Evolutionary conservation across 1,139 yeast genomes (phyloP).

Genomic region (Taiozyma sp.): DNA sequence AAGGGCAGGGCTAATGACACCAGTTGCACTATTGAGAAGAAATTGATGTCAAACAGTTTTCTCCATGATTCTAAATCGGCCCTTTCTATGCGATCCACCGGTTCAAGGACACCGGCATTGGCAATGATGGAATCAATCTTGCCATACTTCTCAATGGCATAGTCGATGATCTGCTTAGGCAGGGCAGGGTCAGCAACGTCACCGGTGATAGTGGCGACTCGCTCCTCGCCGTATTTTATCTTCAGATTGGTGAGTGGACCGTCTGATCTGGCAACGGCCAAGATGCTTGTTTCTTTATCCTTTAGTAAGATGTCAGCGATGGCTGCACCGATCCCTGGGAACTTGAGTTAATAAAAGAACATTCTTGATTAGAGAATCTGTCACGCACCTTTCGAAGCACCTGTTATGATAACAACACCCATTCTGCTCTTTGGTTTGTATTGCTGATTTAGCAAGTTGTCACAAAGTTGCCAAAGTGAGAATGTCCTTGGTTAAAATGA

Average conservation of each 20-base stretch:
- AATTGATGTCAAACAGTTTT: conserved; percentile 64
- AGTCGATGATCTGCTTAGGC: conserved; percentile 37
- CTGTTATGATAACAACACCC: conserved; percentile 37
- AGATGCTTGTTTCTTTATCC: conserved; percentile 43
- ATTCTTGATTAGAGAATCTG: too few species aligned
- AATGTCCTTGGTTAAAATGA: too few species aligned
- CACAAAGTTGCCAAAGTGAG: too few species aligned
- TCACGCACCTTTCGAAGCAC: conserved; percentile 42
- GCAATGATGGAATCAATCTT: conserved; percentile 65
- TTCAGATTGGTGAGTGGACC: conserved; percentile 40
- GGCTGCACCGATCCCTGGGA: conserved; percentile 68
- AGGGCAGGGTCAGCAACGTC: conserved; percentile 52
- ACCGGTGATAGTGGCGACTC: conserved; percentile 56
- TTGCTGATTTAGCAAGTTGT: too few species aligned
- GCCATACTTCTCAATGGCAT: conserved; percentile 47
- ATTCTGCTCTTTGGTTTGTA: conserved; percentile 2
- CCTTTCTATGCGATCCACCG: conserved; percentile 54
- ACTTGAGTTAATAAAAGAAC: not conserved
- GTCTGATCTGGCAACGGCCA: conserved; percentile 70
- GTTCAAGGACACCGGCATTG: conserved; percentile 86
- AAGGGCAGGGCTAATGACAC: conserved; percentile 54
- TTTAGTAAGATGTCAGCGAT: conserved; percentile 51
- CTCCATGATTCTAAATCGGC: conserved; percentile 50
- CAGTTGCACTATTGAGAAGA: conserved; percentile 68
- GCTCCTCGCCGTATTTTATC: conserved; percentile 38